These are phyloP conservation scores for Podospora comata DNA, from an alignment of 495 filamentous ascomycete genomes.

Conservation along the genomic window DNA sequence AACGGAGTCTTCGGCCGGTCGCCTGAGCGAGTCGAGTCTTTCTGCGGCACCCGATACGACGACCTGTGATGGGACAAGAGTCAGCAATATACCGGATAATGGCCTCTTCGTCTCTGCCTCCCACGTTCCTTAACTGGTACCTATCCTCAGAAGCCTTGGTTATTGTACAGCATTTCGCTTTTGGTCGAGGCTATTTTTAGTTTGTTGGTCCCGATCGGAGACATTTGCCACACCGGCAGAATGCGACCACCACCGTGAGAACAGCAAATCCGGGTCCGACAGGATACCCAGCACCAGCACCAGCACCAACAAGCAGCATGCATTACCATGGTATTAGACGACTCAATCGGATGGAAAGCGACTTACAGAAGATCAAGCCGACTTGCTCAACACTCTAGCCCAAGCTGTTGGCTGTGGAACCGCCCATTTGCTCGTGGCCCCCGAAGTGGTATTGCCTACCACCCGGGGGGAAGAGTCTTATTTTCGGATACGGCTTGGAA, in stretches of 20 bases:
- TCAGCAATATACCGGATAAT: constrained; percentile 10
- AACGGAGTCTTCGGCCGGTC: neutral
- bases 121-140: constrained; percentile 9
- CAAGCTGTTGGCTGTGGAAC: neutral
- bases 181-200: constrained; percentile 17
- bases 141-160: neutral
- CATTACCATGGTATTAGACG: neutral
- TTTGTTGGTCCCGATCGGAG: neutral
- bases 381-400: neutral
- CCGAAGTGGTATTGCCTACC: neutral
- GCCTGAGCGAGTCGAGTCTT: neutral
- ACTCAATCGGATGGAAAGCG: neutral
- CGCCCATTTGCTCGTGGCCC: neutral
- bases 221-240: constrained; percentile 17
- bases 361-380: neutral
- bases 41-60: neutral
- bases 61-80: constrained; percentile 1
- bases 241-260: neutral
- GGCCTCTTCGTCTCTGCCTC: neutral
- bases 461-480: neutral
- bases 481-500: neutral
- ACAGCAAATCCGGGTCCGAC: neutral
- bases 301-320: neutral
- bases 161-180: neutral
- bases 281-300: neutral